Percentiles rank a stretch among this genome's conserved stretches.
phyloP scores from a whole-genome alignment of 257 asterid genomes.

The Salvia miltiorrhiza region DNA sequence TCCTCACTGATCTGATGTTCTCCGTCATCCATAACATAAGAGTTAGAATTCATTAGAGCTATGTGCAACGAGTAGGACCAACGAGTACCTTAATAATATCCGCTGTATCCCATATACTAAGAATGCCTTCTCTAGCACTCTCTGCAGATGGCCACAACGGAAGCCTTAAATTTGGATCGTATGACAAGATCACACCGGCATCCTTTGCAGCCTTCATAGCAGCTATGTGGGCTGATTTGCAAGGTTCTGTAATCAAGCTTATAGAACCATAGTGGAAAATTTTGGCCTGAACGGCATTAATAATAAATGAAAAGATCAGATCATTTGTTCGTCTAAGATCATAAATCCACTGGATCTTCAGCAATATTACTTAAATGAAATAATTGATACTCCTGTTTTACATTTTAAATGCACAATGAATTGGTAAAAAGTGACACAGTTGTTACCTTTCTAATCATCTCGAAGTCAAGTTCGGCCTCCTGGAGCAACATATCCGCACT shows the following conservation, averaged over 20 bases:
- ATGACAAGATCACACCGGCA: conserved; percentile 85
- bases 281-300: conserved; percentile 60
- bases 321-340: background rate
- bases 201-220: conserved; percentile 91
- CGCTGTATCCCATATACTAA: conserved; percentile 93
- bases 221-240: conserved; percentile 89
- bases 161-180: conserved; percentile 96
- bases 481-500: conserved; percentile 96
- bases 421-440: background rate
- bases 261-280: conserved; percentile 94
- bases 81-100: conserved; percentile 81
- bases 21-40: conserved; percentile 22
- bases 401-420: background rate
- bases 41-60: background rate
- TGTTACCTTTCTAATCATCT: conserved; percentile 79
- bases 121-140: conserved; percentile 95
- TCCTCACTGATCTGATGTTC: conserved; percentile 82
- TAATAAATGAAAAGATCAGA: background rate
- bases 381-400: background rate
- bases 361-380: background rate
- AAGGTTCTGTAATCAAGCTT: conserved; percentile 96
- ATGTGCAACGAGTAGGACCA: background rate
- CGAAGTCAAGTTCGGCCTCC: conserved; percentile 77
- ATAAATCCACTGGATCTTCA: background rate
- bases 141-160: conserved; percentile 97